These are phyloP conservation scores for Aureobasidium sp. DNA, from an alignment of 2,329 filamentous ascomycete genomes.

Conservation along the genomic window DNA sequence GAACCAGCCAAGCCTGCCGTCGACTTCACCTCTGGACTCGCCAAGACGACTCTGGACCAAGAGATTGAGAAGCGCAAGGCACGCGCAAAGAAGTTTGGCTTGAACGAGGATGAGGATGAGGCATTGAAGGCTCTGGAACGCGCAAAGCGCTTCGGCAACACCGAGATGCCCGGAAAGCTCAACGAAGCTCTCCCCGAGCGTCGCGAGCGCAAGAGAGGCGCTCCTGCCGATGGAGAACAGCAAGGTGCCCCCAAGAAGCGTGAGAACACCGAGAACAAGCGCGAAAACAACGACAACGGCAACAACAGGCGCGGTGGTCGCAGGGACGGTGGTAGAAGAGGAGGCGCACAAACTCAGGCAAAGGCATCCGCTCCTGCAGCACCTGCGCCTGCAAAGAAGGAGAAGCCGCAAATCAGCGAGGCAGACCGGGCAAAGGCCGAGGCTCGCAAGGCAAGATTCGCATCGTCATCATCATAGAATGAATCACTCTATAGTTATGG, in stretches of 20 bases:
- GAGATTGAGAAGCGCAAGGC: constrained; percentile 40
- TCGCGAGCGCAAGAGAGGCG: constrained; percentile 49
- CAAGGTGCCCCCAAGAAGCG: constrained; percentile 36
- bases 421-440: constrained; percentile 36
- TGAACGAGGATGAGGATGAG: constrained; percentile 51
- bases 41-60: constrained; percentile 57
- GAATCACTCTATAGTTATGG: background rate
- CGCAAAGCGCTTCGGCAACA: constrained; percentile 60
- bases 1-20: constrained; percentile 37
- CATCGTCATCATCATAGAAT: constrained; percentile 12
- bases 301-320: constrained; percentile 15
- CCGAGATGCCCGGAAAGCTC: constrained; percentile 48
- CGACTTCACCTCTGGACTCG: constrained; percentile 52
- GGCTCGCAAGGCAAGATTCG: constrained; percentile 36
- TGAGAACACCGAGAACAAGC: background rate
- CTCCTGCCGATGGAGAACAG: constrained; percentile 38
- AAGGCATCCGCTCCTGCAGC: constrained; percentile 1
- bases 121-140: constrained; percentile 50
- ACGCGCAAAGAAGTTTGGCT: constrained; percentile 63
- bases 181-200: constrained; percentile 67
- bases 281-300: too few relatives aligned
- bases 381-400: constrained; percentile 4
- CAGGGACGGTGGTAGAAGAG: constrained; percentile 14
- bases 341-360: background rate
- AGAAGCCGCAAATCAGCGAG: constrained; percentile 28